Conservation (phyloP, 768 basidiomycete genomes). For the Lactarius quietus region DNA sequence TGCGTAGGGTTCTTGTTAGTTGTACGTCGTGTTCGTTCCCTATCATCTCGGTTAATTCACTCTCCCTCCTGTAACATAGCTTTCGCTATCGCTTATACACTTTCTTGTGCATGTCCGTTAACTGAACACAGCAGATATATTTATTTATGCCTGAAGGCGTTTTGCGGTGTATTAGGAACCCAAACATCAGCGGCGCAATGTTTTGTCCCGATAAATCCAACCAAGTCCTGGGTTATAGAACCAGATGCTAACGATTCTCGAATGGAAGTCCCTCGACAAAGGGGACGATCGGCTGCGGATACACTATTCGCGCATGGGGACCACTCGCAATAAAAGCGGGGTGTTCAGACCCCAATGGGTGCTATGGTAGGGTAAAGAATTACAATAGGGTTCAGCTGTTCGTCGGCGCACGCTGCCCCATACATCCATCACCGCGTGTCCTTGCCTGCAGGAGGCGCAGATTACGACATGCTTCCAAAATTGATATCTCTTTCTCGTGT, state of each 20-base stretch:
- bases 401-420: not conserved
- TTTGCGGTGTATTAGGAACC: slow-evolving; percentile 1
- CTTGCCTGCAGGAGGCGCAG: not conserved
- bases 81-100: not conserved
- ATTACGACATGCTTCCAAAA: not conserved
- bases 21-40: not conserved
- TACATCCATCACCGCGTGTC: not conserved
- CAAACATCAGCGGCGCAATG: not conserved
- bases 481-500: not conserved
- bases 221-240: not conserved
- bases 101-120: not conserved
- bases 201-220: not conserved
- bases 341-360: not conserved
- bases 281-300: not conserved
- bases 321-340: not conserved
- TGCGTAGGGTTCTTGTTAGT: not conserved
- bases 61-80: not conserved
- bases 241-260: not conserved
- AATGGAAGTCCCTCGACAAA: not conserved
- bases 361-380: not conserved
- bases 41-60: not conserved
- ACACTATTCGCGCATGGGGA: too few relatives aligned
- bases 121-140: not conserved
- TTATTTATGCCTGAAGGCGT: not conserved
- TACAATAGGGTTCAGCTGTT: not conserved